Percentiles rank a stretch among this genome's conserved stretches.
Conservation (phyloP, 106 monocot species). For the Alisma plantagoaquatica region DNA sequence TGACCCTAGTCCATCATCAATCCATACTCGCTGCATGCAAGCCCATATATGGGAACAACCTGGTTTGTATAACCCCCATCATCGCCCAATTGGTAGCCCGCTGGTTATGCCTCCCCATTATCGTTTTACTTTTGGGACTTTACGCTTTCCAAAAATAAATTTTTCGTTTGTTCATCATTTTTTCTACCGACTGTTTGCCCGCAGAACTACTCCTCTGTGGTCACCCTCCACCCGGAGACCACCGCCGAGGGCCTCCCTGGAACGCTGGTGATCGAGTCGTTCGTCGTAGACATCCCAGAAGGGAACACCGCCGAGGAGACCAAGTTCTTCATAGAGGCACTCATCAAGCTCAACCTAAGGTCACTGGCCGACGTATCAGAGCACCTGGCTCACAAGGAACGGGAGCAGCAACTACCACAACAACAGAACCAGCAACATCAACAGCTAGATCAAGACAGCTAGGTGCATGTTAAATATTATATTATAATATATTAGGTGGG, state of each 20-base stretch:
- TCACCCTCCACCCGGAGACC: conserved; percentile 66
- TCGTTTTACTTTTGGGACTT: too few relatives aligned
- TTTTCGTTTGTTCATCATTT: background rate
- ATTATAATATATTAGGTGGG: too few relatives aligned
- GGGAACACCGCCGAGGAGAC: conserved; percentile 93
- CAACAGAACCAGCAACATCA: too few relatives aligned
- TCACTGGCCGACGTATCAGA: conserved; percentile 72
- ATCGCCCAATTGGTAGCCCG: too few relatives aligned
- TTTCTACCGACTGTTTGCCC: background rate
- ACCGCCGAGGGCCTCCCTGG: conserved; percentile 69
- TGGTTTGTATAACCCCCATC: too few relatives aligned
- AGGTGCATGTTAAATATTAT: too few relatives aligned
- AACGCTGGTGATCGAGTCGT: conserved; percentile 79
- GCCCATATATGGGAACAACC: too few relatives aligned
- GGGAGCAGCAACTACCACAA: too few relatives aligned
- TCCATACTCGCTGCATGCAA: too few relatives aligned
- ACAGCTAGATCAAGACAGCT: background rate
- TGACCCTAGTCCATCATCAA: too few relatives aligned
- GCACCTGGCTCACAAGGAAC: conserved; percentile 53
- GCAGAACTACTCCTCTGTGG: conserved; percentile 86
- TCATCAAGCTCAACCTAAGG: conserved; percentile 90
- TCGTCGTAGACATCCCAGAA: conserved; percentile 79
- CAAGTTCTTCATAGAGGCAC: conserved; percentile 64
- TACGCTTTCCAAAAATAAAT: too few relatives aligned
- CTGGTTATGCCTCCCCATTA: too few relatives aligned